Evolutionary conservation across 371 early-diverging fungal genomes (phyloP), one percentile per base, ranked within the genome.

Genomic region (Dinochytrium kinnereticum): DNA sequence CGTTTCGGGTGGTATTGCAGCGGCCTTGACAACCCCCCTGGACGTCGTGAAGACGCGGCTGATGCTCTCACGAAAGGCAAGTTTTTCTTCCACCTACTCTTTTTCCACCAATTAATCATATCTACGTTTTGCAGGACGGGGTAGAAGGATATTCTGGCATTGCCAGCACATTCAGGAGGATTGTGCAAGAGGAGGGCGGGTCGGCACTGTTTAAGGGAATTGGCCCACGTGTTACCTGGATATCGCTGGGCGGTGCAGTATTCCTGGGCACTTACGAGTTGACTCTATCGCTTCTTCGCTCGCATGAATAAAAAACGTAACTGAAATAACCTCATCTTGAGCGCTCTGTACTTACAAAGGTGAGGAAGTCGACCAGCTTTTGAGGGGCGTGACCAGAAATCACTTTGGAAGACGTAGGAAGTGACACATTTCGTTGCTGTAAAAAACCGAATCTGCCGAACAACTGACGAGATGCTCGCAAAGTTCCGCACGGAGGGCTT

Each of bases 181-280:
- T 98, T 69, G 80, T 87, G 38, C 79, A 84, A 13, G 93, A 95
- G 78, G 96, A 96, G 77, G 97, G 98, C 0, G 74, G 85, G 1
- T 80, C 89, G 0, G 91, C 89, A 19, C 79, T 98, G 57, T 93
- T 95, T 68, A 85, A 91, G 10, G 98, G 98, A 30, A 85, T 96
- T 66, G 95, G 93, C 0, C 98, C 98, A 2, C 91, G 98, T 59
- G 93, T 95, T 21, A 87, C 93, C 78, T 98, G 98, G 98, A 96
- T 98, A 64, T 91, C 92, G 24, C 88, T 96, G 51, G 98, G 98
- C 69, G 98, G 98, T 55, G 90, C 91, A 74, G 94, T 98, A 59
- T 98, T 98, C 77, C 88, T 98, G 73, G 98, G 98, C 37, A 92
- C 91, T 5, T 97, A 98, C 82, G 98, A 98, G 68, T 64, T 67